Base-by-base conservation (phyloP, 108 stramenopile species). In the Stephanodiscus triporus region DNA sequence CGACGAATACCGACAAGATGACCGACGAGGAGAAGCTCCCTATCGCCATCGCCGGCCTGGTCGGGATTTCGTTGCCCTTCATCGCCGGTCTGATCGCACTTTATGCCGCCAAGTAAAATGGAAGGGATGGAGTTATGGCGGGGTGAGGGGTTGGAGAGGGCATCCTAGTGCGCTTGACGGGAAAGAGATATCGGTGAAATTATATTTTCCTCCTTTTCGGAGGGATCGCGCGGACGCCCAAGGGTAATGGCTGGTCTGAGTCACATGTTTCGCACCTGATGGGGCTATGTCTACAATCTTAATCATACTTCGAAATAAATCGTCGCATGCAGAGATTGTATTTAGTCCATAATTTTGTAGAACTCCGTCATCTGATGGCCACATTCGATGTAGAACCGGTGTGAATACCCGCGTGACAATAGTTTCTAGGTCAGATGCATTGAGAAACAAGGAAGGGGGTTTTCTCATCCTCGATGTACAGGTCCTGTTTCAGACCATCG, bases 1-100 rank as follows among this genome's bases (percentile, higher is more conserved):
- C 68, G 10, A 87, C 94, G 6, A 90, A 95, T 63, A 95, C 89
- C 16, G 94, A 95, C 82, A 91, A 95, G 66, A 92, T 95, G 91
- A 65, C 73, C 17, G 91, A 95, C 78, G 72, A 84, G 75, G 94
- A 95, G 66, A 95, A 95, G 77, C 45, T 95, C 29, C 94, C 94
- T 17, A 89, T 95, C 64, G 94, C 94, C 26, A 56, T 95, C 61
- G 84, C 78, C 6, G 94, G 94, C 42, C 56, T 95, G 30, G 88
- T 83, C n/a, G 80, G 79, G 16, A 91, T 95, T 70, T 80, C 84
- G n/a, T 66, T 91, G 16, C 94, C 94, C 0, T 95, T 95, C 77
- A 89, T 95, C 69, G 56, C 77, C 29, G 94, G 94, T 4, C 60
- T 95, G 63, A 91, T 95, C 80, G 91, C 90, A 47, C 80, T 95